Evolutionary conservation across 1,284 basidiomycete genomes (phyloP).

Genomic region (Leucoagaricus sp.): DNA sequence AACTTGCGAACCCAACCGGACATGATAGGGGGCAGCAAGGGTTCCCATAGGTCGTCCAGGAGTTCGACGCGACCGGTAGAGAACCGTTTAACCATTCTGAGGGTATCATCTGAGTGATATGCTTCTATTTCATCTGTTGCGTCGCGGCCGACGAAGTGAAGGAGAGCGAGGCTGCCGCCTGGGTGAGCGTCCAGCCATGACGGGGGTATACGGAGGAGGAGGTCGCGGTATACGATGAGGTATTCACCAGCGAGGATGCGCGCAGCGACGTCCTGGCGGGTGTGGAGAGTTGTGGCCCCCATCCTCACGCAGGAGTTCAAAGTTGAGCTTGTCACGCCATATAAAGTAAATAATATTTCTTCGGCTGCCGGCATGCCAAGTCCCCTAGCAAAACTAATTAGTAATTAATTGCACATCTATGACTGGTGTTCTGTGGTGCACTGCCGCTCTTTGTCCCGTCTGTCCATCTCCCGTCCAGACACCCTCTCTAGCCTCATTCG

Average conservation of each 20-base stretch:
- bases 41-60: slow-evolving; percentile 64
- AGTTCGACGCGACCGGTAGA: slow-evolving; percentile 75
- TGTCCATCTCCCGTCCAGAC: neutral
- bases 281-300: slow-evolving; percentile 34
- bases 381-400: slow-evolving; percentile 9
- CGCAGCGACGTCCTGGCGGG: slow-evolving; percentile 60
- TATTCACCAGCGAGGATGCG: slow-evolving; percentile 78
- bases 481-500: neutral
- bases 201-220: slow-evolving; percentile 81
- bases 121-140: slow-evolving; percentile 94
- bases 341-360: neutral
- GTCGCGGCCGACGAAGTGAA: slow-evolving; percentile 96
- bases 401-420: neutral
- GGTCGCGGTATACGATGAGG: slow-evolving; percentile 78
- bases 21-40: slow-evolving; percentile 88
- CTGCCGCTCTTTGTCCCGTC: neutral
- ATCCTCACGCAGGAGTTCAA: slow-evolving; percentile 17
- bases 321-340: slow-evolving; percentile 7
- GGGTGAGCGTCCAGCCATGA: slow-evolving; percentile 88
- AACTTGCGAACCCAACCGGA: slow-evolving; percentile 71
- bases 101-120: slow-evolving; percentile 79
- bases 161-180: slow-evolving; percentile 86
- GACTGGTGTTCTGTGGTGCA: neutral
- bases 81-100: slow-evolving; percentile 68
- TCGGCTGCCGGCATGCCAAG: neutral